Conservation (phyloP, 2,329 filamentous ascomycete species). For the Monosporascus sp. region DNA sequence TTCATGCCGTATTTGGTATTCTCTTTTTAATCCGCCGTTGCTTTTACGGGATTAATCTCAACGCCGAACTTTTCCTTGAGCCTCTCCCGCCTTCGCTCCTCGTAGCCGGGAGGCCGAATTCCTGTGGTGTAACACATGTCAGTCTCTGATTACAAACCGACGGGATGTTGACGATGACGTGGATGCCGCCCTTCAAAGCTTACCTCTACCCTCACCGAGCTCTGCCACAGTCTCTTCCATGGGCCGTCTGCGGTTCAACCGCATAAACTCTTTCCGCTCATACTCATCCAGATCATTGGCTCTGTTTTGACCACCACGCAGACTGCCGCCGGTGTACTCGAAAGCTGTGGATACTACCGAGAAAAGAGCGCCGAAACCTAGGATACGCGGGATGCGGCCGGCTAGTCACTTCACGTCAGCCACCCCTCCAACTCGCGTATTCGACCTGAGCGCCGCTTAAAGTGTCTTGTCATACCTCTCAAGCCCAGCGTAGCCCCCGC, state of each 20-base stretch:
- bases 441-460: neutral
- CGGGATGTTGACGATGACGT: neutral
- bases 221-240: conserved; percentile 74
- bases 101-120: conserved; percentile 75
- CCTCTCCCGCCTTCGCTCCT: conserved; percentile 74
- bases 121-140: conserved; percentile 42
- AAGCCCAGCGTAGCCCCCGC: conserved; percentile 69
- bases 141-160: conserved; percentile 2
- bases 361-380: conserved; percentile 56
- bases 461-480: conserved; percentile 50
- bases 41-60: conserved; percentile 65
- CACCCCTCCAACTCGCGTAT: neutral
- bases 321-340: conserved; percentile 55
- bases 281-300: conserved; percentile 63
- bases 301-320: conserved; percentile 42
- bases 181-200: conserved; percentile 15
- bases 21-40: conserved; percentile 35
- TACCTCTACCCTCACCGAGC: conserved; percentile 84
- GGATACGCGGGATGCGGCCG: conserved; percentile 55
- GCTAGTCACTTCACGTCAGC: conserved; percentile 31
- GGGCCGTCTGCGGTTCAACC: conserved; percentile 68
- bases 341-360: conserved; percentile 52
- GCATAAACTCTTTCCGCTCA: conserved; percentile 66
- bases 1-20: neutral
- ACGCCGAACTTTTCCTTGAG: conserved; percentile 85